Percentiles rank a stretch among this genome's conserved stretches.
Evolutionary conservation across 441 rosid genomes (phyloP).

Genomic region (Syzygium syzygioides): DNA sequence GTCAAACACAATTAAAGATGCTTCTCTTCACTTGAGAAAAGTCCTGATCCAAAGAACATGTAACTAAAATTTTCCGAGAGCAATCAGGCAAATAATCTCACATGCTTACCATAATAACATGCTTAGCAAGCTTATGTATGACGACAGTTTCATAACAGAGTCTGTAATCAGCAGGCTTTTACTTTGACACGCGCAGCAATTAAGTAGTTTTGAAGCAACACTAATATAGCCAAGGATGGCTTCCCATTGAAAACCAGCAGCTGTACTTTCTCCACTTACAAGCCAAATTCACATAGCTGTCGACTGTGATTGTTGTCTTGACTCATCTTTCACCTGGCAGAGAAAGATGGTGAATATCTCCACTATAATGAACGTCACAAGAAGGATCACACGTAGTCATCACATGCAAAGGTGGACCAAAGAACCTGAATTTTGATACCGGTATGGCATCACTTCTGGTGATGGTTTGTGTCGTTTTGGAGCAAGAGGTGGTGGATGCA

Average conservation of each 20-base stretch:
- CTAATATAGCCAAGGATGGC: slow-evolving; percentile 79
- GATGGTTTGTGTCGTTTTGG: slow-evolving; percentile 42
- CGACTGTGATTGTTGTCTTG: neutral
- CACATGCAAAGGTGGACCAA: slow-evolving; percentile 36
- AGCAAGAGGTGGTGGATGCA: slow-evolving; percentile 41
- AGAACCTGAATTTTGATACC: slow-evolving; percentile 41
- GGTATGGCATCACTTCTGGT: slow-evolving; percentile 34
- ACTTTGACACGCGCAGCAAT: neutral
- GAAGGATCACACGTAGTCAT: slow-evolving; percentile 33
- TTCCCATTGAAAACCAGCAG: slow-evolving; percentile 49
- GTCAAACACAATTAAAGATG: neutral
- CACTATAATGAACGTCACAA: slow-evolving; percentile 29
- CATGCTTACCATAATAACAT: neutral
- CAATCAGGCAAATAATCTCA: neutral
- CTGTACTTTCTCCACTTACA: slow-evolving; percentile 3
- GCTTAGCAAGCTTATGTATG: neutral
- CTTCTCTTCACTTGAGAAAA: neutral
- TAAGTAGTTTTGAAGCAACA: neutral
- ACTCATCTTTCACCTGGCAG: slow-evolving; percentile 29
- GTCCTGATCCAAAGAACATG: neutral
- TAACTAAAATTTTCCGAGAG: neutral
- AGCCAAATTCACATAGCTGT: slow-evolving; percentile 11
- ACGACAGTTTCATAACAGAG: neutral
- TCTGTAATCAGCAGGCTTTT: neutral
- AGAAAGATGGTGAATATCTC: slow-evolving; percentile 34